Evolutionary conservation across 2,329 filamentous ascomycete species (phyloP).

Genomic region (Tolypocladium tropicale): DNA sequence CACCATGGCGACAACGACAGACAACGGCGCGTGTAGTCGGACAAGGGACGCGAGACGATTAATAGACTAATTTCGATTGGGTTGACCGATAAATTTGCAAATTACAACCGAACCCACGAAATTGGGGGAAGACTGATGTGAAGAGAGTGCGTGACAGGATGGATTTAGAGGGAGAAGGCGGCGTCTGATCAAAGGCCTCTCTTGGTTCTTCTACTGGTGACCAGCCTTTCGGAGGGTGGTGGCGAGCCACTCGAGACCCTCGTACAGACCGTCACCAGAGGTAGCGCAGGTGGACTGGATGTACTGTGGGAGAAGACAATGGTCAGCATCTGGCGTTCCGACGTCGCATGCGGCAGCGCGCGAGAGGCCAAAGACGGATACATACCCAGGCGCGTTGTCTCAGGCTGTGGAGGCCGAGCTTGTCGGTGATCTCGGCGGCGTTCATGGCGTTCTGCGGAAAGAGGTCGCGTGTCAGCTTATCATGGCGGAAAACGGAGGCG

Average conservation of each 20-base stretch:
- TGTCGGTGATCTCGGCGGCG: slow-evolving; percentile 98
- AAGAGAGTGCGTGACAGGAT: slow-evolving; percentile 27
- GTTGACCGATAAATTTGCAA: slow-evolving; percentile 43
- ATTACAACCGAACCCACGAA: slow-evolving; percentile 47
- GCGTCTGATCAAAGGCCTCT: slow-evolving; percentile 21
- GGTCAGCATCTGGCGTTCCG: slow-evolving; percentile 3
- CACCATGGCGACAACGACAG: slow-evolving; percentile 8
- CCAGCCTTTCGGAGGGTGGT: slow-evolving; percentile 70
- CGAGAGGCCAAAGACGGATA: slow-evolving; percentile 11
- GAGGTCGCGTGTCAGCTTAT: slow-evolving; percentile 5
- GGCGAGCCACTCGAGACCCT: slow-evolving; percentile 92
- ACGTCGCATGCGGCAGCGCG: neutral
- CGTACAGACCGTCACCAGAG: slow-evolving; percentile 97
- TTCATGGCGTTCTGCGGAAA: slow-evolving; percentile 90
- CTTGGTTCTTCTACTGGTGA: slow-evolving; percentile 42
- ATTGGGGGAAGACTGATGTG: slow-evolving; percentile 28
- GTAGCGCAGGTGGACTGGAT: slow-evolving; percentile 99
- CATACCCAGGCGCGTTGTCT: slow-evolving; percentile 98
- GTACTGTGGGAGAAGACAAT: slow-evolving; percentile 53
- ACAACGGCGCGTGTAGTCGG: slow-evolving; percentile 12
- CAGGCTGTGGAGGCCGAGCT: slow-evolving; percentile 98
- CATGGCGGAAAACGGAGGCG: neutral
- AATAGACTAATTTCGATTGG: slow-evolving; percentile 47
- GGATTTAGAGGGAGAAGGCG: slow-evolving; percentile 24
- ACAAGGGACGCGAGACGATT: slow-evolving; percentile 20